phyloP scores from a whole-genome alignment of 768 basidiomycete genomes.

The Hericium alpestre region DNA sequence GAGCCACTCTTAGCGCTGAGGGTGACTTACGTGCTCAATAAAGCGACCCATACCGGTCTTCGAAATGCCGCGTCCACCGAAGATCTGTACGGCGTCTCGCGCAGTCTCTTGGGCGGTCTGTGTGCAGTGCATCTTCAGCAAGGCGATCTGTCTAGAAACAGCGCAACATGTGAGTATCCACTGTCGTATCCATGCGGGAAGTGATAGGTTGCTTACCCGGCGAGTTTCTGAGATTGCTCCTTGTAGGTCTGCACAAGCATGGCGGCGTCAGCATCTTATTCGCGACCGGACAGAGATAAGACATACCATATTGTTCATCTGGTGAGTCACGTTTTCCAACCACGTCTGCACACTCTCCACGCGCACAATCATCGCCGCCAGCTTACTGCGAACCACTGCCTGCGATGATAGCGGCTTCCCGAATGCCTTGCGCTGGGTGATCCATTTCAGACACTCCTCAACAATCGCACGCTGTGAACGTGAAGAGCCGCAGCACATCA shows the following conservation, averaged over 20 bases:
- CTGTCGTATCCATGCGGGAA: background rate
- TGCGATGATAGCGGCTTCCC: conserved; percentile 79
- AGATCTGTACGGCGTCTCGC: conserved; percentile 75
- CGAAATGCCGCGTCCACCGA: conserved; percentile 81
- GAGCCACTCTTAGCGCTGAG: background rate
- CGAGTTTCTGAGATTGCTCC: conserved; percentile 61
- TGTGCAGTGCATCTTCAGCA: conserved; percentile 73
- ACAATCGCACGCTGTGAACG: conserved; percentile 55
- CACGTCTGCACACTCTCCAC: conserved; percentile 75
- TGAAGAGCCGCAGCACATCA: conserved; percentile 69
- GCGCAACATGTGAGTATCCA: background rate
- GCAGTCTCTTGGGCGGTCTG: conserved; percentile 71
- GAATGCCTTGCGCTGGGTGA: conserved; percentile 81
- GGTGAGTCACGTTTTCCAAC: conserved; percentile 79
- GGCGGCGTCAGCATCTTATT: conserved; percentile 15
- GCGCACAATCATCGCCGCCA: conserved; percentile 83
- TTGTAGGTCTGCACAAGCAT: conserved; percentile 40
- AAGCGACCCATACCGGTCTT: conserved; percentile 69
- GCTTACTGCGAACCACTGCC: conserved; percentile 78
- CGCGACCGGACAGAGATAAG: conserved; percentile 2
- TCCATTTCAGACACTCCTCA: conserved; percentile 89
- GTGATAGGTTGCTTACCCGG: conserved; percentile 38
- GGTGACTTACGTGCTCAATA: conserved; percentile 54
- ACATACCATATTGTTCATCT: conserved; percentile 74
- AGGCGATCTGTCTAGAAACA: conserved; percentile 50